Base-by-base conservation (phyloP, 2,329 filamentous ascomycete genomes). In the Ascochyta koolunga region DNA sequence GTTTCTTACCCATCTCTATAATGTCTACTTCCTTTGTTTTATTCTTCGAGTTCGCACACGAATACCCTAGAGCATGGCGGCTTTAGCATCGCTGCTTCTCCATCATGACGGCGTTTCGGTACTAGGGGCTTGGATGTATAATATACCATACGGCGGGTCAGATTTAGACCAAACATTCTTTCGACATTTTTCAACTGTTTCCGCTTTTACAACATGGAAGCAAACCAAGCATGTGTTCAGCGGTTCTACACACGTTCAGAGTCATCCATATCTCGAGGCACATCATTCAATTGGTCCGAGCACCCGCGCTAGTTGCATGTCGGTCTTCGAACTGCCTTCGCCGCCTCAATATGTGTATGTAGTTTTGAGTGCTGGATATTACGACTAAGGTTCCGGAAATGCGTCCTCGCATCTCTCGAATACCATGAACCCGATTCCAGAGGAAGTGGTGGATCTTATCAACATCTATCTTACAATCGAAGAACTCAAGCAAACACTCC, bases 61-160 rank as follows among this genome's bases (percentile, higher is more conserved):
- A 46, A 54, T 54, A 54, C 51, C 51, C 51, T 50, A 54, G 45
- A 50, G 22, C 18, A 31, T 18, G 32, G 45, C 36, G 51, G 36
- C n/a, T 9, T 16, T 18, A 27, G 51, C 46, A 41, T 46, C 40
- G 24, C 36, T 49, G 51, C 45, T 50, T 45, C 24, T 31, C 32
- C 22, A 39, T 33, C 11, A 49, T 24, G 39, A 54, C 21, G 51
- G 51, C 51, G 40, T 54, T 54, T 41, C 11, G 36, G 51, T 31
- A 6, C 10, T 25, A 10, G 18, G 27, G 15, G 35, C 22, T 32
- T 50, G 45, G 29, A 37, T 35, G 31, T 54, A 45, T 10, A 7
- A 45, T 45, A 45, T 36, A 49, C 24, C 32, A 43, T 19, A 37
- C 6, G 22, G 10, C 18, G 27, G 15, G 21, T 31, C 22, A 11